phyloP scores from a whole-genome alignment of 108 stramenopile genomes.

The Cyclotella cryptica region DNA sequence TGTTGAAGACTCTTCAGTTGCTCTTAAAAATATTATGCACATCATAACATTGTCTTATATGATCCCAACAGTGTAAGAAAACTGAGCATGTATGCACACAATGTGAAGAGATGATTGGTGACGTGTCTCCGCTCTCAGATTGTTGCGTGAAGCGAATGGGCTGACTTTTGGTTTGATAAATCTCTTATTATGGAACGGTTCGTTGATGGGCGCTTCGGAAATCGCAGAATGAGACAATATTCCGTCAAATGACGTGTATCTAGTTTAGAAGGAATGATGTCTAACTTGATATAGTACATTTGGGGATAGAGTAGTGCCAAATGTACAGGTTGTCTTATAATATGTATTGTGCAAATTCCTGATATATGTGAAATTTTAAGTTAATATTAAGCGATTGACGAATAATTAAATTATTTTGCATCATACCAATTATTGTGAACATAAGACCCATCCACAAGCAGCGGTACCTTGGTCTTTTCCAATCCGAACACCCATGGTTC shows the following conservation, averaged over 20 bases:
- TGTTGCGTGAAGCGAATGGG: slow-evolving; percentile 34
- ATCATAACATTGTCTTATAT: too few species aligned
- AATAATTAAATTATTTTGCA: slow-evolving; percentile 81
- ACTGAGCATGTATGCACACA: slow-evolving; percentile 35
- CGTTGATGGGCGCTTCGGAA: background rate
- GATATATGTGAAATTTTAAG: background rate
- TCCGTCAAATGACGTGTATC: background rate
- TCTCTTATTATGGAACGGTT: background rate
- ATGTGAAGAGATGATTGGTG: slow-evolving; percentile 26
- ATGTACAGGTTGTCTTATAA: too few species aligned
- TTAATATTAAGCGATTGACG: background rate
- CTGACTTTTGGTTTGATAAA: slow-evolving; percentile 13
- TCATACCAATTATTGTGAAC: slow-evolving; percentile 97
- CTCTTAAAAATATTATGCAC: background rate
- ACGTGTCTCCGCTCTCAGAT: slow-evolving; percentile 32
- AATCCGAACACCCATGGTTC: slow-evolving; percentile 94
- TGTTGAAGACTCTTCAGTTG: background rate
- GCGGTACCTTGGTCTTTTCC: slow-evolving; percentile 84
- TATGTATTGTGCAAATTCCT: background rate
- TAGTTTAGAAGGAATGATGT: too few species aligned
- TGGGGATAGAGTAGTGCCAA: too few species aligned
- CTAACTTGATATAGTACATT: too few species aligned
- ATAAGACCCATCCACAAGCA: slow-evolving; percentile 94
- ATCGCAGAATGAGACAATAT: background rate
- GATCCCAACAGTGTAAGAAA: slow-evolving; percentile 12